phyloP scores from a whole-genome alignment of 495 filamentous ascomycete species.

The Talaromyces adpressus region DNA sequence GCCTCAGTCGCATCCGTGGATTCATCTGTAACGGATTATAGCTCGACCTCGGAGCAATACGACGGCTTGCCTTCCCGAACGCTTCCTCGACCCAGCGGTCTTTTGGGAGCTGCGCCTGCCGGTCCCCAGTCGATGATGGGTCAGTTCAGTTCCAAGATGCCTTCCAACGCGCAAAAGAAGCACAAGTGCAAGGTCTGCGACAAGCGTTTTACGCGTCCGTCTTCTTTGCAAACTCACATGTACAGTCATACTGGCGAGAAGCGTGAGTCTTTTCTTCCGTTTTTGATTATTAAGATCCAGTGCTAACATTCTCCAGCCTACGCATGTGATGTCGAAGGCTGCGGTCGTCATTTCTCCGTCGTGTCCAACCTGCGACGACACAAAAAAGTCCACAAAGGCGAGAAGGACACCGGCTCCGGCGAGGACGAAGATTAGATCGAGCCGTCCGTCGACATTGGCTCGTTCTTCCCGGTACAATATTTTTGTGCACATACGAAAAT shows the following conservation, averaged over 20 bases:
- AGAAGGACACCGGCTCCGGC: conserved; percentile 43
- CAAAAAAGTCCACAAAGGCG: conserved; percentile 92
- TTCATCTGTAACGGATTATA: conserved; percentile 91
- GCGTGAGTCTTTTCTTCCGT: conserved; percentile 65
- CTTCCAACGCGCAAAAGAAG: conserved; percentile 96
- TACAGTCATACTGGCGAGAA: conserved; percentile 99
- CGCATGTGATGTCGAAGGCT: conserved; percentile 88
- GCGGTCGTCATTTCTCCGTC: conserved; percentile 94
- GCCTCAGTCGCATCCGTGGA: conserved; percentile 73
- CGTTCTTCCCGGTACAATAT: neutral
- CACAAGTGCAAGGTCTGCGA: conserved; percentile 99
- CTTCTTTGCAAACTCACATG: conserved; percentile 96
- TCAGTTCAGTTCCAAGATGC: conserved; percentile 95
- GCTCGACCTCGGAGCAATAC: conserved; percentile 82
- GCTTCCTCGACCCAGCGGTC: conserved; percentile 67
- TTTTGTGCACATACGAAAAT: conserved; percentile 3
- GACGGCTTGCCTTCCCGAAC: conserved; percentile 68
- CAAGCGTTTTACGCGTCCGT: conserved; percentile 95
- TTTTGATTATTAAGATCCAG: no score
- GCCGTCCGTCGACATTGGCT: neutral
- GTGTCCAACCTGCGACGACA: conserved; percentile 94
- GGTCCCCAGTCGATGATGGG: conserved; percentile 98
- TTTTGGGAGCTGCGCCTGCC: conserved; percentile 64
- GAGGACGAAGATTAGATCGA: conserved; percentile 39
- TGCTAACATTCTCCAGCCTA: conserved; percentile 54